A percentile compares a stretch with the other conserved stretches of the same genome.
These are phyloP conservation scores for Cicer arietinum DNA, from an alignment of 306 rosid species.

Conservation along the genomic window DNA sequence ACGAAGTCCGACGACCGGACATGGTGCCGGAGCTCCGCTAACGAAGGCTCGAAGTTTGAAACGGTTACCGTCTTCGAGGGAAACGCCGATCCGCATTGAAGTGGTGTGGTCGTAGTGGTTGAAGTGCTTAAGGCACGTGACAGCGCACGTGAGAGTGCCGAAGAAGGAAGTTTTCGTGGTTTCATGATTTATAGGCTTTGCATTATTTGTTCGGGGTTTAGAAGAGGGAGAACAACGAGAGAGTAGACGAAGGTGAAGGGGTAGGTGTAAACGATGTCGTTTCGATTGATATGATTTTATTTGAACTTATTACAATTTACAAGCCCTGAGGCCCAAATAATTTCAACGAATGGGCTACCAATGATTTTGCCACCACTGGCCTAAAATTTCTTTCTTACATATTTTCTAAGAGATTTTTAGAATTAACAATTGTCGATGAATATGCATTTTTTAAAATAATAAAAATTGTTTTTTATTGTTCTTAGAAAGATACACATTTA, in stretches of 20 bases:
- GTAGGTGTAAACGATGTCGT: not conserved
- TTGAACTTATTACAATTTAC: not conserved
- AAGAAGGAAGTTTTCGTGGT: slow-evolving; percentile 29
- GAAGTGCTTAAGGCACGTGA: slow-evolving; percentile 58
- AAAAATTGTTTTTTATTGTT: too few species aligned
- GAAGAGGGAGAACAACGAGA: slow-evolving; percentile 37
- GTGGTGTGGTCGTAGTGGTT: slow-evolving; percentile 36
- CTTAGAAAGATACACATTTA: too few species aligned
- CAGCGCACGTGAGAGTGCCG: slow-evolving; percentile 57
- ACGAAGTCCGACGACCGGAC: slow-evolving; percentile 83
- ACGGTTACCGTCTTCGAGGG: slow-evolving; percentile 79
- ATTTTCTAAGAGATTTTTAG: too few species aligned
- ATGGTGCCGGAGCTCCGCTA: slow-evolving; percentile 70
- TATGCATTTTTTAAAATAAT: too few species aligned
- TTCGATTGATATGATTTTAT: not conserved
- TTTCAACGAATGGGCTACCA: not conserved
- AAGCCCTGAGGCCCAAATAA: too few species aligned
- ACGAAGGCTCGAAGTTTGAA: slow-evolving; percentile 70
- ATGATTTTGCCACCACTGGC: too few species aligned
- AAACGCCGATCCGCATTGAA: slow-evolving; percentile 48
- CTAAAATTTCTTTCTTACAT: too few species aligned
- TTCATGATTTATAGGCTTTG: slow-evolving; percentile 39
- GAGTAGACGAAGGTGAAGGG: not conserved
- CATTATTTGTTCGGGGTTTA: slow-evolving; percentile 38
- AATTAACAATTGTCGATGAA: too few species aligned